Percentiles rank a stretch among this genome's conserved stretches.
These are phyloP conservation scores for Rhodotorula sp. DNA, from an alignment of 1,284 basidiomycete genomes.

Conservation along the genomic window DNA sequence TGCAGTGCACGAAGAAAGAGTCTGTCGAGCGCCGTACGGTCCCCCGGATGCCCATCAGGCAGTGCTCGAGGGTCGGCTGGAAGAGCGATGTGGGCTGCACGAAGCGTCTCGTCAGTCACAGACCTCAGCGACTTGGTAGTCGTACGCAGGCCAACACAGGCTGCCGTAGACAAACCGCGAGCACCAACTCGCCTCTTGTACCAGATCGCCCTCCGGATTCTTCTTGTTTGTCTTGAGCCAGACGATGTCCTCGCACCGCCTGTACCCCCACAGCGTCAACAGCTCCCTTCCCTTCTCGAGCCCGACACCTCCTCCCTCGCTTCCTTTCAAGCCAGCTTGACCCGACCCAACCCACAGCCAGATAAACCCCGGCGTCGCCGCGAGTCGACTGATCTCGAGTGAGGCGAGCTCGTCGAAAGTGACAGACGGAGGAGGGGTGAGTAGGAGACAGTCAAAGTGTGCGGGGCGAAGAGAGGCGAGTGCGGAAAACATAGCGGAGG, in stretches of 20 bases:
- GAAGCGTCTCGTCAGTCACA: background rate
- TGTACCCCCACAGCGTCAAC: slow-evolving; percentile 89
- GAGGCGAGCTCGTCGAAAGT: slow-evolving; percentile 40
- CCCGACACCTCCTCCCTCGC: slow-evolving; percentile 53
- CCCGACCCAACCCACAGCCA: slow-evolving; percentile 97
- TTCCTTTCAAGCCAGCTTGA: slow-evolving; percentile 60
- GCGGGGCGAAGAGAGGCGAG: slow-evolving; percentile 60
- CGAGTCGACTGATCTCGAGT: slow-evolving; percentile 79
- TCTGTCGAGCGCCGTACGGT: slow-evolving; percentile 93
- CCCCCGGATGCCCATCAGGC: slow-evolving; percentile 96
- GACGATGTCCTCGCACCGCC: slow-evolving; percentile 88
- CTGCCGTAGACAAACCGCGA: background rate
- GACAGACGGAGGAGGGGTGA: slow-evolving; percentile 74
- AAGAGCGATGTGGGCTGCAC: slow-evolving; percentile 55
- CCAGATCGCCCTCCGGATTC: slow-evolving; percentile 25
- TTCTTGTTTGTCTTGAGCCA: slow-evolving; percentile 87
- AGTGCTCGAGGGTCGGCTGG: slow-evolving; percentile 89
- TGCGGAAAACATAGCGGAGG: slow-evolving; percentile 42
- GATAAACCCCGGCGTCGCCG: slow-evolving; percentile 87
- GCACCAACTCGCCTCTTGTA: slow-evolving; percentile 22
- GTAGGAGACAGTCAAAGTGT: slow-evolving; percentile 90
- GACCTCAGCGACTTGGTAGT: no score
- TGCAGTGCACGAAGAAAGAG: slow-evolving; percentile 91
- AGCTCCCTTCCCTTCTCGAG: slow-evolving; percentile 89
- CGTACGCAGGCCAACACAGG: background rate